phyloP scores from a whole-genome alignment of 805 yeast species.

The Ogataea corticis region DNA sequence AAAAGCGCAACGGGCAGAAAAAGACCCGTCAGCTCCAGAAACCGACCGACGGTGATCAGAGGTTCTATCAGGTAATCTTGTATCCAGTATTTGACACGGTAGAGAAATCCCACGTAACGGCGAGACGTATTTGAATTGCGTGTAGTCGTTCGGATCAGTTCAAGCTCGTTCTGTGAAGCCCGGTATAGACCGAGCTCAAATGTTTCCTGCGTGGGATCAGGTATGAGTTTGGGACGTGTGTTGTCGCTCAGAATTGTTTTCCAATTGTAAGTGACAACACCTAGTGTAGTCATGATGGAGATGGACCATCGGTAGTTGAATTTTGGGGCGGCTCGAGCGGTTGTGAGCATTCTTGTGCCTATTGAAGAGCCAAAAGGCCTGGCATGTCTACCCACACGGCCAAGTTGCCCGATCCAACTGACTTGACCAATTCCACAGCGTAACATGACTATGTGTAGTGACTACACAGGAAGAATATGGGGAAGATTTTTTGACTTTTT shows the following conservation, averaged over 20 bases:
- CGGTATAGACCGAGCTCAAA: conserved; percentile 65
- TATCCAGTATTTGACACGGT: conserved; percentile 42
- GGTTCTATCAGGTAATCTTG: conserved; percentile 70
- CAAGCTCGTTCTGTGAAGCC: conserved; percentile 59
- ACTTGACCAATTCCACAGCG: too few relatives aligned
- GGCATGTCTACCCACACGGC: too few relatives aligned
- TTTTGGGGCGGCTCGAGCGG: too few relatives aligned
- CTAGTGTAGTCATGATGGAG: conserved; percentile 10
- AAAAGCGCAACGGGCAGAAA: conserved; percentile 68
- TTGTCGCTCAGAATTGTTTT: conserved; percentile 13
- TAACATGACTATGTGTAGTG: too few relatives aligned
- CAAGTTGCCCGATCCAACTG: too few relatives aligned
- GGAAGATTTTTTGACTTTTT: too few relatives aligned
- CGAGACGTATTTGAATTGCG: conserved; percentile 31
- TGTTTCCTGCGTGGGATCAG: conserved; percentile 57
- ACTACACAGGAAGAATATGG: too few relatives aligned
- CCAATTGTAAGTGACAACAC: conserved; percentile 4
- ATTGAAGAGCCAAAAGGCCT: too few relatives aligned
- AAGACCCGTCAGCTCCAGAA: conserved; percentile 62
- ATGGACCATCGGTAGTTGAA: not conserved
- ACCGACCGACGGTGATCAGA: conserved; percentile 62
- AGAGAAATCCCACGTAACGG: conserved; percentile 34
- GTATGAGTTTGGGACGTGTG: conserved; percentile 29
- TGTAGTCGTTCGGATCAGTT: conserved; percentile 36
- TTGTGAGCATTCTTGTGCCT: too few relatives aligned